Conservation (phyloP, 495 filamentous ascomycete genomes). For the Echria macrotheca region DNA sequence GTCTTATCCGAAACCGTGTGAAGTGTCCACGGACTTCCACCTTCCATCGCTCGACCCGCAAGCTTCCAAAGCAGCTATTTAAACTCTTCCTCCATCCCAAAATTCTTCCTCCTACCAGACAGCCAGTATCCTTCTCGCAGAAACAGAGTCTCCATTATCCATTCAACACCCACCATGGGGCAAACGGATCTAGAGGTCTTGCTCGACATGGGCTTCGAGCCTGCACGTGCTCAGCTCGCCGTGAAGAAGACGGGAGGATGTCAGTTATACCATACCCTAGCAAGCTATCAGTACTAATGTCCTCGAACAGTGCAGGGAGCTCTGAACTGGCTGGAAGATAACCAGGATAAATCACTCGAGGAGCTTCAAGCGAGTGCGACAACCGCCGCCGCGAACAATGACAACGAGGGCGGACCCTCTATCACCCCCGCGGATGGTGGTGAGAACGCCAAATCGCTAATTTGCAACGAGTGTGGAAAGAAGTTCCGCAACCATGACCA, state of each 20-base stretch:
- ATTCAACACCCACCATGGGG: constrained; percentile 57
- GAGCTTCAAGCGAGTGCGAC: constrained; percentile 53
- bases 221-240: constrained; percentile 71
- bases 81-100: too few relatives aligned
- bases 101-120: too few relatives aligned
- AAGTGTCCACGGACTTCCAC: too few relatives aligned
- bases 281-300: too few relatives aligned
- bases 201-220: constrained; percentile 92
- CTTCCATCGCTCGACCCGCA: too few relatives aligned
- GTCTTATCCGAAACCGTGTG: too few relatives aligned
- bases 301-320: constrained; percentile 84
- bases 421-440: constrained; percentile 50
- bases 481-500: constrained; percentile 74
- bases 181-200: constrained; percentile 71
- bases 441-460: constrained; percentile 48
- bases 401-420: constrained; percentile 48
- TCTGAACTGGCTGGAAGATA: constrained; percentile 88
- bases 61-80: too few relatives aligned
- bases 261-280: too few relatives aligned
- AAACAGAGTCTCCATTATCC: too few relatives aligned
- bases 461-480: constrained; percentile 91
- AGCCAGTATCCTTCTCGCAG: too few relatives aligned
- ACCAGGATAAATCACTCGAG: constrained; percentile 75
- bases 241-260: constrained; percentile 70
- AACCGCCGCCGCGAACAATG: constrained; percentile 30